Percentiles rank a stretch among this genome's conserved stretches.
phyloP scores from a whole-genome alignment of 2,329 filamentous ascomycete genomes.

The Proliferodiscus dingleyae region DNA sequence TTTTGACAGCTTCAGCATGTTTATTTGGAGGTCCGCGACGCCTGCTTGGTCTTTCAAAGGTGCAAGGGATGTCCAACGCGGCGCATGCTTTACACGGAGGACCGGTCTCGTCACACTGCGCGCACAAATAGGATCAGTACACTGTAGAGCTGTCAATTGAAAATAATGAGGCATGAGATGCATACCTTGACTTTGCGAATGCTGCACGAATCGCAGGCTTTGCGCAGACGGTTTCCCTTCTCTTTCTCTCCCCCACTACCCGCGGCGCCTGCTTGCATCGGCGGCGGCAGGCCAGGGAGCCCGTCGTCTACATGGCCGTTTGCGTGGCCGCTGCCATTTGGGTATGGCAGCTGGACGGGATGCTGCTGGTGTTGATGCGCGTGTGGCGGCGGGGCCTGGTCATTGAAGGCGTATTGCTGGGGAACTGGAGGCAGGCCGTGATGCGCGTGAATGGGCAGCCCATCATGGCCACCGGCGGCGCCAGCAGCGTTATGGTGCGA shows the following conservation, averaged over 20 bases:
- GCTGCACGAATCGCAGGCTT: slow-evolving; percentile 49
- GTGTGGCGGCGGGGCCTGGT: slow-evolving; percentile 4
- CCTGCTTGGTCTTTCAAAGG: slow-evolving; percentile 58
- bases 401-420: not conserved
- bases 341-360: slow-evolving; percentile 9
- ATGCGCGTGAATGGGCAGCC: slow-evolving; percentile 1
- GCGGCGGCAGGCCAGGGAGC: no score
- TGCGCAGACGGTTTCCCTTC: slow-evolving; percentile 38
- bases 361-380: slow-evolving; percentile 14
- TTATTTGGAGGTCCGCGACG: slow-evolving; percentile 61
- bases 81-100: slow-evolving; percentile 62
- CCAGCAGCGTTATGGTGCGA: not conserved
- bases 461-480: not conserved
- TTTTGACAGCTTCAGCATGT: slow-evolving; percentile 63
- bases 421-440: not conserved
- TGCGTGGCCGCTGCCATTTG: slow-evolving; percentile 13
- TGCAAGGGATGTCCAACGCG: slow-evolving; percentile 62
- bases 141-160: not conserved
- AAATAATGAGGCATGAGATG: no score
- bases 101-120: slow-evolving; percentile 60
- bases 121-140: slow-evolving; percentile 10
- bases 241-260: slow-evolving; percentile 18
- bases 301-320: slow-evolving; percentile 16
- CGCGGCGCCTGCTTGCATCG: slow-evolving; percentile 6
- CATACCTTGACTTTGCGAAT: slow-evolving; percentile 50